Base-by-base conservation (phyloP, 2,329 filamentous ascomycete species). In the Fusarium udum region DNA sequence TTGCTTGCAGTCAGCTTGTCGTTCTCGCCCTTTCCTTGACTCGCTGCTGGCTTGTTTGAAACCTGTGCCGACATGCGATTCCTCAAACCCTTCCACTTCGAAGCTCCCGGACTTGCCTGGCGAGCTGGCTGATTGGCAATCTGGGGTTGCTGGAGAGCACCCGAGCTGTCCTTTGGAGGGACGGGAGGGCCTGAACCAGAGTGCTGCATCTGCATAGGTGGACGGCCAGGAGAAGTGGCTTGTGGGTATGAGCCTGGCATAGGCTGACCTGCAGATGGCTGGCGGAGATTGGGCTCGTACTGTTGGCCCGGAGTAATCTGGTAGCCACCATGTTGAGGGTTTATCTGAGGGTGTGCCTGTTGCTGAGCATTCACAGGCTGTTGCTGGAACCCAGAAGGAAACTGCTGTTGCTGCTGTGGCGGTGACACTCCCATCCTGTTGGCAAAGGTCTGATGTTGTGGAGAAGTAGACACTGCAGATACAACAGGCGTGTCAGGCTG, bases 31-130 rank as follows among this genome's bases (percentile, higher is more conserved):
- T 75, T 77, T 34, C 55, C 57, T 28, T 76, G 72, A 13, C 51
- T 61, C 14, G 75, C 58, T 20, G 67, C 61, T 48, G 67, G 59
- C 45, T 70, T 78, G 8, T 73, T 73, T 4, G 69, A 61, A 56
- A 77, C 70, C 55, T 83, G 82, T 26, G 65, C 79, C 7, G 78
- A 80, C 73, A 83, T 69, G 39, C 80, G 77, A 37, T 77, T 81
- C 61, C 63, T 80, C 24, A 82, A 51, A 5, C 77, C 80, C 64
- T 80, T 82, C 81, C 80, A 82, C 48, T 78, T 79, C 8, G 78
- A 80, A 10, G 75, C 75, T 20, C 59, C 67, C 20, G 77, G 71
- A 36, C 73, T 72, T 15, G 71, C 72, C 34, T 77, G 69, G 14
- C 71, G 72, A 58, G 57, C 34, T 10, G 65, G 67, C 15, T 56